Base-by-base conservation (phyloP, 495 filamentous ascomycete species). In the Aspergillus cristatus region DNA sequence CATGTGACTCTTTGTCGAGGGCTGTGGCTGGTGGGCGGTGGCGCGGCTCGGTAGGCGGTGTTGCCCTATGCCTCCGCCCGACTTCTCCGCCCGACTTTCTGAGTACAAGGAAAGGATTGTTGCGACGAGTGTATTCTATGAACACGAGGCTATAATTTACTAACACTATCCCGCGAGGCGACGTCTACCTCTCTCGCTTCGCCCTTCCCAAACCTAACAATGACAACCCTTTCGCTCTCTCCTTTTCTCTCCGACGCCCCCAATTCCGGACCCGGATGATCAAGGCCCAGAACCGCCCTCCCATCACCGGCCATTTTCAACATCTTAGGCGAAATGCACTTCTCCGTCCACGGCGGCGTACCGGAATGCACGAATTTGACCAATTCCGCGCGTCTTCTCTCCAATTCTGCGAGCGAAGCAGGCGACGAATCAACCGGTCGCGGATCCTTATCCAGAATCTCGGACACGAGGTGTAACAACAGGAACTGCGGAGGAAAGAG, bases 401-500 rank as follows among this genome's bases (percentile, higher is more conserved):
- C 66, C 37, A 76, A 43, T 14, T 66, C 60, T 7, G 52, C 49
- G 11, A n/a, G n/a, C n/a, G n/a, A n/a, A n/a, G n/a, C n/a, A n/a
- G n/a, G n/a, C n/a, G n/a, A 65, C 34, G 0, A 65, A 47, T 52
- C 46, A 3, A 49, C 42, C 28, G 50, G 41, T 14, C 55, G 25
- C 15, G 73, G 47, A 28, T 58, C 46, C 26, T 67, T 52, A 38
- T 63, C 63, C 24, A 88, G 55, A 42, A 83, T 86, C 8, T 67
- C 62, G 2, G 81, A 62, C 4, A 93, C 61, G 0, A 84, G 51
- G 14, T 74, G 65, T 8, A 94, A 60, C 0, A 98, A 73, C 46
- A 88, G 82, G 55, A 79, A 84, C 48, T 98, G 91, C 2, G 91
- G 91, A 18, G 91, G 91, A 49, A 86, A 94, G 1, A 98, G 67